A percentile compares a stretch with the other conserved stretches of the same genome.
Evolutionary conservation across 2,329 filamentous ascomycete genomes (phyloP).

Genomic region (Alternaria metachromatica): DNA sequence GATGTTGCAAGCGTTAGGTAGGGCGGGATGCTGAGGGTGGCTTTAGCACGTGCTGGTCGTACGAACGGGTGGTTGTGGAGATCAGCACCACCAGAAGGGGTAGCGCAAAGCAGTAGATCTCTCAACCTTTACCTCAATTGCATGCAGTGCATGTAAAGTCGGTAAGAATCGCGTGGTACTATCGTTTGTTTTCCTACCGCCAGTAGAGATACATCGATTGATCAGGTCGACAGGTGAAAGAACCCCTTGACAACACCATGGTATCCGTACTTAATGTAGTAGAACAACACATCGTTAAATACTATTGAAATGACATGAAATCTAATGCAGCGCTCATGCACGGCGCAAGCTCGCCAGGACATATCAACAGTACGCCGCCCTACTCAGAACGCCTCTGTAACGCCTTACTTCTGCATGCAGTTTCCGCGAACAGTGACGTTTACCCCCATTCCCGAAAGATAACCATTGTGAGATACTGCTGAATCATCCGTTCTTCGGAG

Average conservation of each 20-base stretch:
- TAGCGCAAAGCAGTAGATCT: no score
- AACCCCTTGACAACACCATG: background rate
- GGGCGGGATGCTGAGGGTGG: background rate
- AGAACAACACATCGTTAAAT: background rate
- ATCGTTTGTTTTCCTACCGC: no score
- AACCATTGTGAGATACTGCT: no score
- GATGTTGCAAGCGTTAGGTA: no score
- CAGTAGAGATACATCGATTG: no score
- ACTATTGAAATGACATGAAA: background rate
- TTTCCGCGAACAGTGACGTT: background rate
- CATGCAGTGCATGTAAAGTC: no score
- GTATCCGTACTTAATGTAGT: accelerated
- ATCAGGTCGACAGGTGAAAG: no score
- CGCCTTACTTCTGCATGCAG: background rate
- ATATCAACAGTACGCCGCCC: background rate
- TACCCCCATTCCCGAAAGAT: background rate
- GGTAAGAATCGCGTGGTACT: no score
- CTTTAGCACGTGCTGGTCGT: no score
- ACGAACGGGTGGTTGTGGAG: no score
- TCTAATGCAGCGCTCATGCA: background rate
- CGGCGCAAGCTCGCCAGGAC: background rate
- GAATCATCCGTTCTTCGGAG: slow-evolving; percentile 32
- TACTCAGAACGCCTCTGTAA: slow-evolving; percentile 20
- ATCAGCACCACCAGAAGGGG: no score
- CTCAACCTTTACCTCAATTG: no score